Evolutionary conservation across 768 basidiomycete genomes (phyloP).

Genomic region (Fistulinella prunicolor): DNA sequence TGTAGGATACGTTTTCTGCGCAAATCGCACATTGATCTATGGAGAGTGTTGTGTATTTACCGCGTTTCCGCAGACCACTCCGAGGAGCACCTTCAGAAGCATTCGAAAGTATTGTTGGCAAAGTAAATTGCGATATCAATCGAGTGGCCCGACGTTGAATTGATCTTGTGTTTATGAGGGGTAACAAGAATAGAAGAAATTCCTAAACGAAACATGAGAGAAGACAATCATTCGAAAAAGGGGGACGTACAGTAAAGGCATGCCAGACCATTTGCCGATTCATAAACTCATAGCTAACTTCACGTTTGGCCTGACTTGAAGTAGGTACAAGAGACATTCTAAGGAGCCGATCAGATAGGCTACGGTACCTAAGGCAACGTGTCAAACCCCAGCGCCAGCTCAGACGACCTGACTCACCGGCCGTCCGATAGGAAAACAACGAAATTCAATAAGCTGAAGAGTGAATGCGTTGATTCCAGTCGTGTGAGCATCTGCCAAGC

Average conservation of each 20-base stretch:
- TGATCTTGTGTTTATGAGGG: conserved; percentile 69
- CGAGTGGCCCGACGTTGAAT: conserved; percentile 57
- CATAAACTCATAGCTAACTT: conserved; percentile 98
- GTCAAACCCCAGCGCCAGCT: conserved; percentile 2
- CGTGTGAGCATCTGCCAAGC: conserved; percentile 68
- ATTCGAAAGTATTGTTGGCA: conserved; percentile 34
- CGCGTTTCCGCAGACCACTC: conserved; percentile 30
- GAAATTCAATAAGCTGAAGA: conserved; percentile 71
- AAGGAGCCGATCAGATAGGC: conserved; percentile 75
- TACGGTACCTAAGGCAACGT: conserved; percentile 66
- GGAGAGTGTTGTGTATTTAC: conserved; percentile 69
- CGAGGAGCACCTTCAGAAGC: conserved; percentile 15
- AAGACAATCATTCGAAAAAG: not conserved
- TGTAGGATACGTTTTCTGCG: conserved; percentile 67
- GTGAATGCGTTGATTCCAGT: conserved; percentile 63
- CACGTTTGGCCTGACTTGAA: conserved; percentile 62
- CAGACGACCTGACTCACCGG: conserved; percentile 47
- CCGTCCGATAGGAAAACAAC: conserved; percentile 84
- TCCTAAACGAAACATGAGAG: conserved; percentile 55
- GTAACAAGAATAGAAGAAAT: conserved; percentile 90
- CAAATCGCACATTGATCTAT: conserved; percentile 88
- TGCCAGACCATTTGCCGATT: conserved; percentile 99
- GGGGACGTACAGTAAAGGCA: conserved; percentile 79
- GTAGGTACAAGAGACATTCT: conserved; percentile 72
- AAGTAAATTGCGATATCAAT: conserved; percentile 22